phyloP scores from a whole-genome alignment of 306 rosid species.

The Trifolium repens region DNA sequence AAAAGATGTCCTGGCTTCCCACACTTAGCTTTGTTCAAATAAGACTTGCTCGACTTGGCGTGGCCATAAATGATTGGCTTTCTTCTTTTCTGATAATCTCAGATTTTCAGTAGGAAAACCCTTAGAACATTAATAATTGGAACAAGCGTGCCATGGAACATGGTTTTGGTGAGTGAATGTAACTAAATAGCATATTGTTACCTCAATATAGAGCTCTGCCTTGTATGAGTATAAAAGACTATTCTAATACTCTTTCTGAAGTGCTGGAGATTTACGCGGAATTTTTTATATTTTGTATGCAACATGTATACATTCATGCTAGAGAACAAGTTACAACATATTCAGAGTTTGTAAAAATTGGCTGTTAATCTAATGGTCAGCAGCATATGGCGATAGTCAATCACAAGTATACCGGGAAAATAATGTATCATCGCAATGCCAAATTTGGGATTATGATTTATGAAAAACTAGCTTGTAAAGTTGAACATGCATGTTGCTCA shows the following conservation, averaged over 20 bases:
- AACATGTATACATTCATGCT: not conserved
- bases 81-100: slow-evolving; percentile 2
- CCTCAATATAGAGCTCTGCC: not conserved
- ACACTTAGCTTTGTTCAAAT: not conserved
- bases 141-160: not conserved
- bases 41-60: not conserved
- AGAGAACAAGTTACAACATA: slow-evolving; percentile 1
- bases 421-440: not conserved
- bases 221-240: not conserved
- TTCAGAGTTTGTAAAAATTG: not conserved
- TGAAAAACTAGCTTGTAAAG: slow-evolving; percentile 9
- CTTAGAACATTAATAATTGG: too few relatives aligned
- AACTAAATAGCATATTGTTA: not conserved
- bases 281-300: not conserved
- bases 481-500: too few relatives aligned
- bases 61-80: not conserved
- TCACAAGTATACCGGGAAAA: not conserved
- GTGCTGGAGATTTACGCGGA: not conserved
- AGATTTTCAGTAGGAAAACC: not conserved
- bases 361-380: not conserved
- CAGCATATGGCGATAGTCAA: not conserved
- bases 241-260: not conserved
- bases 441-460: slow-evolving; percentile 16
- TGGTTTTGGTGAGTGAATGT: not conserved
- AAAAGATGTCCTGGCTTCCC: not conserved